A percentile compares a stretch with the other conserved stretches of the same genome.
Conservation (phyloP, 306 rosid genomes). For the Trifolium fragiferum region DNA sequence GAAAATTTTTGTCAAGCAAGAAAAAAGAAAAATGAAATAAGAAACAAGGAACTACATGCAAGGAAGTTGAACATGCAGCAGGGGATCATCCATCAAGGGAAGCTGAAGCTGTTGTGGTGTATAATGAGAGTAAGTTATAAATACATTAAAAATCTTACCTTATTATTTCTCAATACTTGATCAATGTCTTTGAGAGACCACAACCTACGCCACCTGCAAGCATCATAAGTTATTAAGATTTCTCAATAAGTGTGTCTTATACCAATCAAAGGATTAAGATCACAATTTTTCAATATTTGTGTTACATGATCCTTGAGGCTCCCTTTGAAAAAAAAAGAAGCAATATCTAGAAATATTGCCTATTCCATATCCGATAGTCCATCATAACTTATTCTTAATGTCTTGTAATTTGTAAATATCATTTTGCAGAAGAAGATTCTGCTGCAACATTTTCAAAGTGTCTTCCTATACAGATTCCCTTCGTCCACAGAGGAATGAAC, state of each 20-base stretch:
- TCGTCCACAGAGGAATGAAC: conserved; percentile 41
- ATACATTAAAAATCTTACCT: conserved; percentile 2
- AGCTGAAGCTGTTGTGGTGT: conserved; percentile 31
- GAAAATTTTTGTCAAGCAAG: not conserved
- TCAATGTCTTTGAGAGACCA: conserved; percentile 42
- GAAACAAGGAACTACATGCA: conserved; percentile 26
- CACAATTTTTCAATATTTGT: conserved; percentile 39
- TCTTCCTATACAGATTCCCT: conserved; percentile 36
- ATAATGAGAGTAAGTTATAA: conserved; percentile 13
- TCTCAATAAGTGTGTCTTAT: conserved; percentile 35
- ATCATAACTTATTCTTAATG: conserved; percentile 41
- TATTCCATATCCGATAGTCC: conserved; percentile 25
- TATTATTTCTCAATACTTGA: conserved; percentile 35
- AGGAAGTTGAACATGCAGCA: conserved; percentile 31
- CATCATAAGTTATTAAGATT: conserved; percentile 39
- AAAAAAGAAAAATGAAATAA: not conserved
- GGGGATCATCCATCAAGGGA: conserved; percentile 29
- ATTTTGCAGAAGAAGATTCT: conserved; percentile 15
- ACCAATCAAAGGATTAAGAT: conserved; percentile 23
- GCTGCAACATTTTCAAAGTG: conserved; percentile 34
- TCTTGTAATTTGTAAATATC: conserved; percentile 31
- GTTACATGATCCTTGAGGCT: conserved; percentile 11
- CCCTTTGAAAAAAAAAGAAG: conserved; percentile 49
- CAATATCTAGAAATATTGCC: conserved; percentile 44
- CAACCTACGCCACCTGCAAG: conserved; percentile 42